Base-by-base conservation (phyloP, 2,329 filamentous ascomycete genomes). In the Fusarium sublunatum region DNA sequence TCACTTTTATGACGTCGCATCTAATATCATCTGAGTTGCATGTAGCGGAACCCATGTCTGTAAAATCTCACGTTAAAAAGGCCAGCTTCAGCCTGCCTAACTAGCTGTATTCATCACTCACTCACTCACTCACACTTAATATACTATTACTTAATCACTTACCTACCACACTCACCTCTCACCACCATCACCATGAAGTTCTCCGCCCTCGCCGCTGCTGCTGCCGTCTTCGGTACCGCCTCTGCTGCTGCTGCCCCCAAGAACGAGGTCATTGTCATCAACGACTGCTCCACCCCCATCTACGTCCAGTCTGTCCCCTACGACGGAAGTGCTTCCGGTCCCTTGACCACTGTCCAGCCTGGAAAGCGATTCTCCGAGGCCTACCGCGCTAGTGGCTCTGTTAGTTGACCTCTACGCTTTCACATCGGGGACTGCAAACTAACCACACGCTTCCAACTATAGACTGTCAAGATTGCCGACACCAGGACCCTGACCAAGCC, bases 401-500 rank as follows among this genome's bases (percentile, higher is more conserved):
- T 78, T 45, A 22, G 38, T 52, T n/a, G 3, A 47, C 35, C 28
- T 15, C 15, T 34, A 25, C 35, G 15, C 28, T 53, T 8, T 46
- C n/a, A 35, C 10, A 26, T 19, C 19, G 19, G 19, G 31, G 39
- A 45, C 24, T 10, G n/a, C n/a, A 6, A 19, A 44, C 49, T 53
- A 34, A 49, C 25, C 22, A 15, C 22, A 29, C 15, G 6, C 28
- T 9, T 12, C 19, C 6, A 12, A 52, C 22, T 28, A 7, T 44
- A 78, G 77, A 79, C 78, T 44, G 65, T 80, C 41, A 80, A 80
- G 72, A 71, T 80, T 50, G 76, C 74, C 31, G 78, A 66, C 35
- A 75, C 70, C 61, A 76, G 71, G 70, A 75, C 73, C 22, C 73
- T 80, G 7, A 61, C 58, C 45, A 63, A 43, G 24, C 77, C 77